Percentiles rank a stretch among this genome's conserved stretches.
Conservation (phyloP, 2,329 filamentous ascomycete genomes). For the Orbilia ellipsospora region DNA sequence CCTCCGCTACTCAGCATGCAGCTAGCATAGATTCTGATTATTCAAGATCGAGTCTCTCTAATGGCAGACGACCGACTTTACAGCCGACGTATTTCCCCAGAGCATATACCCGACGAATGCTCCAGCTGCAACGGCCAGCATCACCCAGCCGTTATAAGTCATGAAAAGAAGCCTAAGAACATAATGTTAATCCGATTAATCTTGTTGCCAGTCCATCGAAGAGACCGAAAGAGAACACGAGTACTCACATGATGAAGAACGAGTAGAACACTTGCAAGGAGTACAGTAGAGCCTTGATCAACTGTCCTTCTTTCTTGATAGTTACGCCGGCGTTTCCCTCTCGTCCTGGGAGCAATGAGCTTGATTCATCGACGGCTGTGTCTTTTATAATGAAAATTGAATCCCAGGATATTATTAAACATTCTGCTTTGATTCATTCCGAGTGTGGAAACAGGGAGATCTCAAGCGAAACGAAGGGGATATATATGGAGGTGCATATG, state of each 20-base stretch:
- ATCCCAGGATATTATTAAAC: conserved; percentile 11
- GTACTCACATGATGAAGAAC: conserved; percentile 97
- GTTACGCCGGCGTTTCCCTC: conserved; percentile 25
- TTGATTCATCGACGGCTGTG: conserved; percentile 60
- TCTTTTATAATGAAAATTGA: conserved; percentile 14
- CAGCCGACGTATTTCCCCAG: conserved; percentile 75
- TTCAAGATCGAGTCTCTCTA: conserved; percentile 63
- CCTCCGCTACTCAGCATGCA: too few species aligned
- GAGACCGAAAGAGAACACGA: not conserved
- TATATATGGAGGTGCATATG: not conserved
- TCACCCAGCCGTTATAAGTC: conserved; percentile 99
- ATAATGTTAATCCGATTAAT: not conserved
- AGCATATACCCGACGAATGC: conserved; percentile 87
- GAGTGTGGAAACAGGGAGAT: conserved; percentile 33
- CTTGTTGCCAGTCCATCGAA: too few species aligned
- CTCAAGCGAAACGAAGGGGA: conserved; percentile 30
- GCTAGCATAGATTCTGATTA: too few species aligned
- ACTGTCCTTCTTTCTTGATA: conserved; percentile 73
- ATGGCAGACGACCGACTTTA: conserved; percentile 92
- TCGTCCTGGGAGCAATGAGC: conserved; percentile 71
- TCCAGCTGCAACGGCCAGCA: conserved; percentile 88
- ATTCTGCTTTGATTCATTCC: conserved; percentile 34
- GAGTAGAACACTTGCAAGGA: conserved; percentile 96
- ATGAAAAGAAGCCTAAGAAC: conserved; percentile 92
- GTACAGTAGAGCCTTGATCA: conserved; percentile 85